Base-by-base conservation (phyloP, 345 rosid species). In the Citrus maxima region DNA sequence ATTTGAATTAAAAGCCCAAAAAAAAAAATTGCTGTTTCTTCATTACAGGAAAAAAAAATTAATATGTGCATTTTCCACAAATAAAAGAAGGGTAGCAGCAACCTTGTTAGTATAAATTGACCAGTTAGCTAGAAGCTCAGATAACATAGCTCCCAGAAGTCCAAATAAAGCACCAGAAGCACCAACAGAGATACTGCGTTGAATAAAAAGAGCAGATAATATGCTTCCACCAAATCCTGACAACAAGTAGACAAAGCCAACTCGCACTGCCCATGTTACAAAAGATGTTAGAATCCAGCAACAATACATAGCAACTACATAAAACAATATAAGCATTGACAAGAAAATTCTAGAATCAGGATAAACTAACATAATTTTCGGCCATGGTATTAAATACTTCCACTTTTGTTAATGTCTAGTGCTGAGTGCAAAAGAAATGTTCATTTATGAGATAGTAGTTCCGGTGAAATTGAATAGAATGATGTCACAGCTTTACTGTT, bases 131-230 rank as follows among this genome's bases (percentile, higher is more conserved):
- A 93, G 90, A 72, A 97, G 97, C 86, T 97, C 99, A 1, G 99
- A 92, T 70, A 94, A 79, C 98, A 93, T 94, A 19, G 99, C 98
- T 22, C 96, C 96, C 67, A 97, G 92, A 83, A 97, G 98, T 77
- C 99, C 99, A 34, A 97, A 97, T 77, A 97, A 89, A 77, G 99
- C 99, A 79, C 99, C 98, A 10, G 99, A 96, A 37, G 99, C 99
- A 85, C 99, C 99, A 32, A 97, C 99, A 59, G 98, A 93, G 74
- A 93, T 94, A 74, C 85, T 91, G 21, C n/a, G 65, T 80, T 79
- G 90, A 67, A 84, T 87, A 82, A 95, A 95, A 27, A 95, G 89
- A 10, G 94, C 80, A 1, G 99, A 93, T 54, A 94, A 81, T 58
- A 96, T 61, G 83, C 99, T 88, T 62, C 98, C 98, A 59, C 97